These are phyloP conservation scores for Fusarium succisae DNA, from an alignment of 2,329 filamentous ascomycete genomes.

Conservation along the genomic window DNA sequence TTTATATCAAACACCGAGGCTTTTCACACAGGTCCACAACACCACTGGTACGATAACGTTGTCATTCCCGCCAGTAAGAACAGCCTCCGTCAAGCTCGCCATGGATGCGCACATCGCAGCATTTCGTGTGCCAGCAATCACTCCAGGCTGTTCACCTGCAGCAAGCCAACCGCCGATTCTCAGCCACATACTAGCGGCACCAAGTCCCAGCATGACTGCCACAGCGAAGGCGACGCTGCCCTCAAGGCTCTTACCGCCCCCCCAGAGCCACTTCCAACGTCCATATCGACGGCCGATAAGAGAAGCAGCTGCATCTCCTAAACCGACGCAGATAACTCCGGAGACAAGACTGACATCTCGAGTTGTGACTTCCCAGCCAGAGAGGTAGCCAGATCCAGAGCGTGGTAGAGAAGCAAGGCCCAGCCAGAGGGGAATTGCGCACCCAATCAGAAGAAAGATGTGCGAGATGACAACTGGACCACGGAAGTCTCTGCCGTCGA, in stretches of 20 bases:
- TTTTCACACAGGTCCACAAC: conserved; percentile 90
- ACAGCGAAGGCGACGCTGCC: conserved; percentile 82
- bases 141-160: conserved; percentile 50
- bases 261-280: conserved; percentile 93
- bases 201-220: conserved; percentile 80
- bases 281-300: conserved; percentile 89
- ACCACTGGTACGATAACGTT: conserved; percentile 97
- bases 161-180: conserved; percentile 78
- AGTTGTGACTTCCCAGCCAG: conserved; percentile 78
- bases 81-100: conserved; percentile 92
- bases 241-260: conserved; percentile 94
- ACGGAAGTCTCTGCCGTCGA: conserved; percentile 90
- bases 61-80: conserved; percentile 95
- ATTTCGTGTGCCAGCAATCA: conserved; percentile 64
- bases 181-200: conserved; percentile 78
- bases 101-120: conserved; percentile 77
- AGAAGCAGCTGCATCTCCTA: conserved; percentile 93
- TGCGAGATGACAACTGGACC: conserved; percentile 96
- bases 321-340: conserved; percentile 91
- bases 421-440: conserved; percentile 93
- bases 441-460: conserved; percentile 94
- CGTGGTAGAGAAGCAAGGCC: conserved; percentile 76
- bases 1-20: conserved; percentile 64
- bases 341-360: conserved; percentile 90
- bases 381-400: conserved; percentile 62